These are phyloP conservation scores for Daldinia concentrica DNA, from an alignment of 495 filamentous ascomycete species.

Conservation along the genomic window DNA sequence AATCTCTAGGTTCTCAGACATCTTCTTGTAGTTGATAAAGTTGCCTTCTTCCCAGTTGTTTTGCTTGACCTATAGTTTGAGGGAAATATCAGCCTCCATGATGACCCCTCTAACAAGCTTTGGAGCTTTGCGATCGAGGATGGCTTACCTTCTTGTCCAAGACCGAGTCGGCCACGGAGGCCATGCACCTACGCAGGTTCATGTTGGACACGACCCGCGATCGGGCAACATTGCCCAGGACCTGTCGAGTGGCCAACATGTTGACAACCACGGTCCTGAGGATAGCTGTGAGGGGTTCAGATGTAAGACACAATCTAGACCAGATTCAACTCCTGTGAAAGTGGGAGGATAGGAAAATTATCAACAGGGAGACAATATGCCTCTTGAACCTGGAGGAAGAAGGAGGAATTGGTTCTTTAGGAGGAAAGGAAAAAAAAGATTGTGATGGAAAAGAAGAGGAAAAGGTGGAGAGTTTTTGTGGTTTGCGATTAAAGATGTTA, in stretches of 20 bases:
- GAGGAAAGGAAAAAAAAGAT: constrained; percentile 36
- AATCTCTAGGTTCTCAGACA: constrained; percentile 94
- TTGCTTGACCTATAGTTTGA: constrained; percentile 57
- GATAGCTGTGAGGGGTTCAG: constrained; percentile 41
- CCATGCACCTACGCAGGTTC: constrained; percentile 62
- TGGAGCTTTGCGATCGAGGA: constrained; percentile 3
- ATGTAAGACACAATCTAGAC: constrained; percentile 20
- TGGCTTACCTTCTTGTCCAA: constrained; percentile 62
- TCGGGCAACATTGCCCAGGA: constrained; percentile 60
- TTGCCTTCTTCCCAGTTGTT: constrained; percentile 66
- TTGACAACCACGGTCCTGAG: constrained; percentile 50
- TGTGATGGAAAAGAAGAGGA: constrained; percentile 37
- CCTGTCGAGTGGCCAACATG: constrained; percentile 66
- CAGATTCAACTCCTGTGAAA: constrained; percentile 26
- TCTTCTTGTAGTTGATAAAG: constrained; percentile 83
- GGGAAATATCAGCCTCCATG: constrained; percentile 43
- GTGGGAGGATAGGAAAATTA: constrained; percentile 7
- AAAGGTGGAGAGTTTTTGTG: constrained; percentile 46
- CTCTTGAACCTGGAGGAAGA: constrained; percentile 30
- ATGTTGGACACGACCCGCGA: constrained; percentile 59
- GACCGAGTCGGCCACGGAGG: constrained; percentile 61
- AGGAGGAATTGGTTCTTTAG: constrained; percentile 25
- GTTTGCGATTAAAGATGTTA: constrained; percentile 46
- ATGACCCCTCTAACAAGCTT: constrained; percentile 15
- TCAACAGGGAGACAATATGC: constrained; percentile 16